Evolutionary conservation across 2,329 filamentous ascomycete species (phyloP), one percentile per base, ranked within the genome.

Genomic region (Colletotrichum melonis): DNA sequence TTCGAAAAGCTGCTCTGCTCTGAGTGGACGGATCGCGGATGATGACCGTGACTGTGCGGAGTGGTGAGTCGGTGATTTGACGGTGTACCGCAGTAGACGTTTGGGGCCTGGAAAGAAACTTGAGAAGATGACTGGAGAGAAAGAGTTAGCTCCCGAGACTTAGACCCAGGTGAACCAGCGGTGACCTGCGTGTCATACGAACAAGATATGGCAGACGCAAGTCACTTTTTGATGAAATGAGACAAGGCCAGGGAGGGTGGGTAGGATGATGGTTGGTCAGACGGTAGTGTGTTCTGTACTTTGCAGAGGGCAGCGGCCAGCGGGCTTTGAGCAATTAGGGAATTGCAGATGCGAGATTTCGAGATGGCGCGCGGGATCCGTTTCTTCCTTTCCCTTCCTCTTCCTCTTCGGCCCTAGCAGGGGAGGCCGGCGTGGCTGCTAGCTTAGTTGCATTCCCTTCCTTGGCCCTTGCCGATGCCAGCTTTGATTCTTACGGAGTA

Each of bases 151-250:
- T 42, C 64, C 46, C 52, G 63, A 56, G 55, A 32, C 55, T 11
- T 32, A 5, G 32, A 12, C 32, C 60, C n/a, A 65, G 35, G 52
- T 69, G 56, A 73, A 73, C 30, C 71, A 73, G 71, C 71, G 67
- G 71, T 73, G 71, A 73, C 71, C 67, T 71, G 60, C 42, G 63
- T 22, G 67, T 62, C 60, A 49, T 65, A 57, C 46, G 26, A 62
- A 71, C 22, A n/a, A 11, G 49, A 35, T 57, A 70, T 60, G 71
- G 67, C 46, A n/a, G 11, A 46, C 30, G 55, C 60, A 73, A 65
- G 71, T 73, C 71, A 71, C 71, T 73, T 38, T 30, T 24, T 56
- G 42, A 30, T 28, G 60, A 73, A 60, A 73, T 70, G 67, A 65
- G 67, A 60, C 56, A 62, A 49, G 55, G 56, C 14, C 55, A 57